phyloP scores from a whole-genome alignment of 2,329 filamentous ascomycete species.

The Cladosporium sp. region DNA sequence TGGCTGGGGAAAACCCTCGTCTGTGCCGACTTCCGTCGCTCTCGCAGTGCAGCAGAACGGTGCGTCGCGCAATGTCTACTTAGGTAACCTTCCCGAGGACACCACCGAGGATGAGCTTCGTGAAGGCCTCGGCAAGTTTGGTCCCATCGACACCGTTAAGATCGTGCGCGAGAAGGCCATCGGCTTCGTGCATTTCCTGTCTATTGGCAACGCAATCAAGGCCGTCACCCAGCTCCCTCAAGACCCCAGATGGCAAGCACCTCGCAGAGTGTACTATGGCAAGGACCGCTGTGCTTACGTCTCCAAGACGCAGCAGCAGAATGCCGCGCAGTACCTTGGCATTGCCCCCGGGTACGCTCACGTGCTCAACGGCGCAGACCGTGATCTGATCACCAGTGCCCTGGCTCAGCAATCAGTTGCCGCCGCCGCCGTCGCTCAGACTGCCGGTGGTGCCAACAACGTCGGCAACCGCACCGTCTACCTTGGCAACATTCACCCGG shows the following conservation, averaged over 20 bases:
- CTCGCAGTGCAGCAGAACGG: constrained; percentile 96
- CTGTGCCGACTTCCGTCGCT: constrained; percentile 96
- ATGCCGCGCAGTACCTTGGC: constrained; percentile 94
- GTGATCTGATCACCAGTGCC: constrained; percentile 93
- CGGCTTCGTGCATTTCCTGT: constrained; percentile 95
- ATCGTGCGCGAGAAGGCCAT: constrained; percentile 97
- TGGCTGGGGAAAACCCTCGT: constrained; percentile 97
- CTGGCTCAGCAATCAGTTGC: constrained; percentile 97
- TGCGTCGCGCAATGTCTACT: constrained; percentile 93
- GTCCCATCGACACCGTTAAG: constrained; percentile 95
- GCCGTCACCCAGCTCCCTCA: constrained; percentile 94
- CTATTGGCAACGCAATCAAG: constrained; percentile 97
- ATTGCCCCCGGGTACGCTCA: constrained; percentile 96
- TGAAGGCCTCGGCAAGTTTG: constrained; percentile 94
- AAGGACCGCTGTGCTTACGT: constrained; percentile 98
- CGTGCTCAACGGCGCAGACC: constrained; percentile 91
- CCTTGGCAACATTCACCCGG: constrained; percentile 95
- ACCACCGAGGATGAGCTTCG: constrained; percentile 86
- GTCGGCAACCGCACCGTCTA: constrained; percentile 97
- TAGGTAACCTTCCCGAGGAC: constrained; percentile 89
- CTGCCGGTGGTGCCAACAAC: constrained; percentile 95
- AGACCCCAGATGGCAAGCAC: constrained; percentile 94
- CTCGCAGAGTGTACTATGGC: constrained; percentile 94
- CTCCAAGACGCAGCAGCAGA: constrained; percentile 99
- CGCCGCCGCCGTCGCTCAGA: constrained; percentile 92